A percentile compares a stretch with the other conserved stretches of the same genome.
These are phyloP conservation scores for Garcia nutans DNA, from an alignment of 345 rosid genomes.

Conservation along the genomic window DNA sequence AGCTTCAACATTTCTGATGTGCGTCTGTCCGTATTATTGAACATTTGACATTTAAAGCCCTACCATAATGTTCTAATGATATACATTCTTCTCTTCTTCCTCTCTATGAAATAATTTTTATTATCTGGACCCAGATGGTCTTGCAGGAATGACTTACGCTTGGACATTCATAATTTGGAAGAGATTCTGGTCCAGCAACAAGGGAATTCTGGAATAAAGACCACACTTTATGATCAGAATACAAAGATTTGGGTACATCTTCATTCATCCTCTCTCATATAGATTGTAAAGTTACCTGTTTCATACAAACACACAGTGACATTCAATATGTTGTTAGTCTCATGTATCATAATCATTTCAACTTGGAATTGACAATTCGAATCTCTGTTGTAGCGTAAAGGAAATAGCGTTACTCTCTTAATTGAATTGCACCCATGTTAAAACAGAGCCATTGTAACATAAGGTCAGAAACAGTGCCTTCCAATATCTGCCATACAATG, in stretches of 20 bases:
- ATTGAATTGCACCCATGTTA: not conserved
- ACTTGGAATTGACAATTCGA: not conserved
- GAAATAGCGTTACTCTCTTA: not conserved
- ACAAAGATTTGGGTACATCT: slow-evolving; percentile 3
- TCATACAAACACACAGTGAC: not conserved
- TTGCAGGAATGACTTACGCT: slow-evolving; percentile 21
- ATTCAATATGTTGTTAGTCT: not conserved
- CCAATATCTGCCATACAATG: not conserved
- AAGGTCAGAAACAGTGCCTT: no score
- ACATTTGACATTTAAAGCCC: not conserved
- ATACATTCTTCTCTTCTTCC: not conserved
- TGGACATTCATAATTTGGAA: not conserved
- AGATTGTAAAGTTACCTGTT: not conserved
- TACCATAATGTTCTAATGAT: not conserved
- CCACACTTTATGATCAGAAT: not conserved
- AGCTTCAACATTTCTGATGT: not conserved
- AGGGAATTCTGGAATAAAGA: not conserved
- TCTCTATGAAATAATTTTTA: not conserved
- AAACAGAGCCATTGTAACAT: not conserved
- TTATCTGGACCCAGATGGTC: not conserved
- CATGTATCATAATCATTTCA: slow-evolving; percentile 9
- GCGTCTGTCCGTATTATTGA: not conserved
- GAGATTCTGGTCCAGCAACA: not conserved
- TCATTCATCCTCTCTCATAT: not conserved
- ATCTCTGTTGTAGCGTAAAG: not conserved